Conservation (phyloP, 2,329 filamentous ascomycete species). For the Pseudofabraea citricarpa region DNA sequence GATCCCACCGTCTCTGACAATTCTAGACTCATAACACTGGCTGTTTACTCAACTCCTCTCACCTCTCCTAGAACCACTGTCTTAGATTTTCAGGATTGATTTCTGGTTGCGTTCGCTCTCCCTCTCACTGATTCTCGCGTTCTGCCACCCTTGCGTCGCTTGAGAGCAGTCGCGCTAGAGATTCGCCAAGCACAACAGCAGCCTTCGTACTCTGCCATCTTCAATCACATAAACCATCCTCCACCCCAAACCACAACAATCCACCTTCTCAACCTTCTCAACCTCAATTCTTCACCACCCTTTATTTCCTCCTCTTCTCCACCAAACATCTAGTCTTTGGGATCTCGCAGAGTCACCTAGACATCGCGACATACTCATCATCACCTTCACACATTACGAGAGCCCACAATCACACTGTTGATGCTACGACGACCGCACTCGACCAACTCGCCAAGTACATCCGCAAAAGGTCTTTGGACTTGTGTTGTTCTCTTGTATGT, state of each 20-base stretch:
- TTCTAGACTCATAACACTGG: not conserved
- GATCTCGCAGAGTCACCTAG: slow-evolving; percentile 14
- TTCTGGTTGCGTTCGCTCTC: too few species aligned
- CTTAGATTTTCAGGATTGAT: too few species aligned
- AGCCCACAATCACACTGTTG: slow-evolving; percentile 19
- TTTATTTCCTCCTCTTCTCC: slow-evolving; percentile 4
- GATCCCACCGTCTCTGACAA: too few species aligned
- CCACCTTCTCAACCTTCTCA: not conserved
- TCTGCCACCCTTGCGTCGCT: too few species aligned
- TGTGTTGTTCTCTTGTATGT: slow-evolving; percentile 1
- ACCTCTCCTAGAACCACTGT: not conserved
- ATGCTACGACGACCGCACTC: slow-evolving; percentile 10
- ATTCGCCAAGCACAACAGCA: too few species aligned
- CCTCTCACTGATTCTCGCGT: too few species aligned
- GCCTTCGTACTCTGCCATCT: too few species aligned
- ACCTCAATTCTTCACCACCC: not conserved
- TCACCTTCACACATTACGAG: slow-evolving; percentile 4
- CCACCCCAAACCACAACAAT: too few species aligned
- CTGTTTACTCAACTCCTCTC: not conserved
- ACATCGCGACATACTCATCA: not conserved
- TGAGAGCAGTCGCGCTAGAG: too few species aligned
- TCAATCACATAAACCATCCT: not conserved
- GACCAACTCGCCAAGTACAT: not conserved
- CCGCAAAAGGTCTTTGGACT: not conserved
- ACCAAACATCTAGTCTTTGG: slow-evolving; percentile 8